These are phyloP conservation scores for Apophysomyces sp. DNA, from an alignment of 371 early-diverging fungal genomes.

Conservation along the genomic window DNA sequence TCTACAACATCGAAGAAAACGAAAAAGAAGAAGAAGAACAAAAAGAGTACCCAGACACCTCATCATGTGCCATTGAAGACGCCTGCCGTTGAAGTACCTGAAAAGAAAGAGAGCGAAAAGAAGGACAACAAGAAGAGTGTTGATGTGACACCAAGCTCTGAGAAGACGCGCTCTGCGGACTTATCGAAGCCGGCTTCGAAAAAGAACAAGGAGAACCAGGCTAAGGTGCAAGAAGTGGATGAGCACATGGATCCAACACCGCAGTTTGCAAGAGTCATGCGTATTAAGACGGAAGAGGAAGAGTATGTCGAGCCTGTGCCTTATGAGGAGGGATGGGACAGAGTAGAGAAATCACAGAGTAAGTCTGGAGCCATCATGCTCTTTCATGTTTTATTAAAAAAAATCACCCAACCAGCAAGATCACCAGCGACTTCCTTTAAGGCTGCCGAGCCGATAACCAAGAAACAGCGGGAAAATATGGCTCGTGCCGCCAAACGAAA, in stretches of 20 bases:
- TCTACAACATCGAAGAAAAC: conserved; percentile 8
- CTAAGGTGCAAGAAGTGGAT: conserved; percentile 28
- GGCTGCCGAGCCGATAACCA: conserved; percentile 34
- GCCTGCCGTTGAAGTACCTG: neutral
- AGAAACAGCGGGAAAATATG: conserved; percentile 55
- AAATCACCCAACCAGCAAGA: neutral
- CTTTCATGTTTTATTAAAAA: no score
- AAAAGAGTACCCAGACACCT: neutral
- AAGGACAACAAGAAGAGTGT: conserved; percentile 10
- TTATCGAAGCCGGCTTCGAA: neutral
- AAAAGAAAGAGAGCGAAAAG: conserved; percentile 17
- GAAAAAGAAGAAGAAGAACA: conserved; percentile 13
- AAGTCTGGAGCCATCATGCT: neutral
- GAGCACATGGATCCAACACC: conserved; percentile 43
- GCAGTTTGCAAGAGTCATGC: conserved; percentile 40
- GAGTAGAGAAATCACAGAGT: conserved; percentile 18
- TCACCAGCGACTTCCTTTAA: neutral
- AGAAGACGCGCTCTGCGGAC: neutral
- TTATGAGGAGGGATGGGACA: conserved; percentile 34
- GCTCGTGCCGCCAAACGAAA: conserved; percentile 43
- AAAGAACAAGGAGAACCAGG: neutral
- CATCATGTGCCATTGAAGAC: neutral
- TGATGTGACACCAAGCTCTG: conserved; percentile 1
- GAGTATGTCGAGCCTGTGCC: conserved; percentile 32
- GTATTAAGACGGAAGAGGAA: conserved; percentile 37